Base-by-base conservation (phyloP, 2,329 filamentous ascomycete species). In the Penicillium sp. region DNA sequence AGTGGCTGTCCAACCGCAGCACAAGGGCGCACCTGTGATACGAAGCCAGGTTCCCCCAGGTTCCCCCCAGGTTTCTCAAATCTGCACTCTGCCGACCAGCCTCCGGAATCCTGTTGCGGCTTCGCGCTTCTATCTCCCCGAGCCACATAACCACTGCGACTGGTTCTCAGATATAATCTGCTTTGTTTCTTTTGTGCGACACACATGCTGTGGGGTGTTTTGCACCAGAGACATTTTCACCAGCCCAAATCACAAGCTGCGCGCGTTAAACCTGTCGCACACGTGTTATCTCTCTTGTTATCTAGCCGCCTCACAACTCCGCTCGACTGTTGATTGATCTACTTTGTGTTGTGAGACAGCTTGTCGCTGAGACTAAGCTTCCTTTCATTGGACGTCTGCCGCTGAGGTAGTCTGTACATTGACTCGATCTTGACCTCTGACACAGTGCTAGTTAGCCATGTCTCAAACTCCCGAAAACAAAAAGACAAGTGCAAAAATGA, bases 401-500 rank as follows among this genome's bases (percentile, higher is more conserved):
- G 14, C 40, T 43, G 36, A 16, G 27, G 29, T 39, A 49, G 5
- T 27, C 24, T 8, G 8, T 27, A 27, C 24, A 27, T 27, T 27
- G 39, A 36, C 38, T 43, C 5, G 39, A n/a, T 36, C 22, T 39
- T 24, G 8, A 31, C 22, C 24, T 39, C 29, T 29, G 7, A 21
- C 27, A 32, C 36, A 14, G 31, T 24, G 32, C 14, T 24, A 13
- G 24, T 39, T 14, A n/a, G 29, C 43, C 13, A 40, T 52, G 53
- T 59, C 48, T 61, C 56, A 49, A 39, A 21, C 14, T 1, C 31
- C 47, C 14, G 29, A 6, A 9, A 42, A 22, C 31, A 16, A n/a
- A 14, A 43, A 47, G 32, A 36, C 29, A 32, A 36, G 24, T 38
- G 32, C 14, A 45, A 60, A 31, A 54, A 64, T 64, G 62, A 59